A percentile compares a stretch with the other conserved stretches of the same genome.
These are phyloP conservation scores for Jackrogersella multiformis DNA, from an alignment of 495 filamentous ascomycete species.

Conservation along the genomic window DNA sequence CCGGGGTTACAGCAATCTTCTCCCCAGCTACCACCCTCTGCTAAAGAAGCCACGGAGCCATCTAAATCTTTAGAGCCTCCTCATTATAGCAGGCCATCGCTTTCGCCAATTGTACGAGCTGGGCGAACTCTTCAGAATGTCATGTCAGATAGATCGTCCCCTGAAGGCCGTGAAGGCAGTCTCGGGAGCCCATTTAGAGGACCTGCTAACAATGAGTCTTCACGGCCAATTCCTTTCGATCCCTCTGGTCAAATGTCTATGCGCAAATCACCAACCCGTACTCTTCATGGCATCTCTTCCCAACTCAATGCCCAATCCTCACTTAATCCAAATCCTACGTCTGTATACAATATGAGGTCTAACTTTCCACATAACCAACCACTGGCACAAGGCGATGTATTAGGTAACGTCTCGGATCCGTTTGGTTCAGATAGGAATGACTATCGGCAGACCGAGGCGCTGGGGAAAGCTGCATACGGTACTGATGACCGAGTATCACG, in stretches of 20 bases:
- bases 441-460: conserved; percentile 27
- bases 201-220: conserved; percentile 44
- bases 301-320: conserved; percentile 21
- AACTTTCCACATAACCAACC: conserved; percentile 17
- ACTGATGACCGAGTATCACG: neutral
- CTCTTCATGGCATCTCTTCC: conserved; percentile 15
- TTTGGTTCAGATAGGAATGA: conserved; percentile 45
- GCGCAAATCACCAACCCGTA: conserved; percentile 33
- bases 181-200: conserved; percentile 64
- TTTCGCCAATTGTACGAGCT: conserved; percentile 63
- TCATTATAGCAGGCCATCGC: conserved; percentile 47
- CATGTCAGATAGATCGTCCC: conserved; percentile 61
- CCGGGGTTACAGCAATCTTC: conserved; percentile 46
- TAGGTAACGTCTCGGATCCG: conserved; percentile 45
- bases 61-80: conserved; percentile 37
- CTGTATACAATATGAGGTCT: conserved; percentile 16
- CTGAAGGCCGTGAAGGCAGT: conserved; percentile 53
- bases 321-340: conserved; percentile 13
- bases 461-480: conserved; percentile 1
- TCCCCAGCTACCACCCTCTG: conserved; percentile 46
- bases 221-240: conserved; percentile 23
- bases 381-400: conserved; percentile 2
- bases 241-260: conserved; percentile 15
- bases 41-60: conserved; percentile 37
- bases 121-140: conserved; percentile 62